A percentile compares a stretch with the other conserved stretches of the same genome.
Conservation (phyloP, 495 filamentous ascomycete genomes). For the Trichoderma reesei region DNA sequence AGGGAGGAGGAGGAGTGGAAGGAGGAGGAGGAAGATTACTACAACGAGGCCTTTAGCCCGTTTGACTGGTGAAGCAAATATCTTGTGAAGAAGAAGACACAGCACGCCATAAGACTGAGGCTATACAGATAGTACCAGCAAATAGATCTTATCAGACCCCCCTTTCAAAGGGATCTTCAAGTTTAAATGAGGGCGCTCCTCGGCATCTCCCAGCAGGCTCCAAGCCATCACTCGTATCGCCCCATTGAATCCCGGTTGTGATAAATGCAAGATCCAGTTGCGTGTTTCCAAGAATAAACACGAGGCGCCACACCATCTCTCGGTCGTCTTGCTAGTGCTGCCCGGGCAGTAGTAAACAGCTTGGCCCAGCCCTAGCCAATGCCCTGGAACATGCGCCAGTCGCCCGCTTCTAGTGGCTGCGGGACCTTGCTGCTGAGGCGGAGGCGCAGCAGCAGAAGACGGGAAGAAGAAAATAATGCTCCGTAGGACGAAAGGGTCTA, state of each 20-base stretch:
- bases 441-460: background rate
- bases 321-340: no score
- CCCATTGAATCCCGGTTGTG: no score
- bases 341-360: background rate
- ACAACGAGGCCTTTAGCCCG: background rate
- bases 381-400: constrained; percentile 1
- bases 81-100: background rate
- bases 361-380: constrained; percentile 4
- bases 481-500: no score
- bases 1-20: background rate
- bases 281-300: background rate
- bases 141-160: no score
- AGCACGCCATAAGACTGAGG: background rate
- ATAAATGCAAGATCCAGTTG: background rate
- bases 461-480: background rate
- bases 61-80: background rate
- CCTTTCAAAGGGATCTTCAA: background rate
- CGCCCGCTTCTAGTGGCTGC: constrained; percentile 6
- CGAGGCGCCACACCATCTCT: background rate
- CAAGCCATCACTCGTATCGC: background rate
- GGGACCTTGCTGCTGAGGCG: background rate
- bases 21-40: background rate
- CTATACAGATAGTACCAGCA: background rate
- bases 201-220: background rate
- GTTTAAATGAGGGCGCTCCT: no score